Conservation (phyloP, 805 yeast species). For the Metschnikowia aberdeeniae region DNA sequence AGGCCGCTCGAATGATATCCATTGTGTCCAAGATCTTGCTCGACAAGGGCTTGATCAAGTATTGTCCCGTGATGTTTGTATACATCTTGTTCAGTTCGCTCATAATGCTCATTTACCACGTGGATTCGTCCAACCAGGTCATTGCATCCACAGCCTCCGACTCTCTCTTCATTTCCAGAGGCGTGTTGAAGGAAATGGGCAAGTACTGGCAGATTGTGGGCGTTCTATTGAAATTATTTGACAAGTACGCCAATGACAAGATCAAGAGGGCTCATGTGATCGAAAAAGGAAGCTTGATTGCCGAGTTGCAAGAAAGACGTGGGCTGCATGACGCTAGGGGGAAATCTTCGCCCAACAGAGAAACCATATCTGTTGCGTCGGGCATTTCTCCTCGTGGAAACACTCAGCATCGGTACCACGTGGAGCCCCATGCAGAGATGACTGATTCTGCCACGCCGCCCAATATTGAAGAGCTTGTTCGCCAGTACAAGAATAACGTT, state of each 20-base stretch:
- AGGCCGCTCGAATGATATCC: constrained; percentile 73
- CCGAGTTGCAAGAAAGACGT: constrained; percentile 34
- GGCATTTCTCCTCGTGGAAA: constrained; percentile 9
- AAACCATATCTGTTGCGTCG: not conserved
- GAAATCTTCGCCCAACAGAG: not conserved
- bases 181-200: constrained; percentile 35
- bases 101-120: constrained; percentile 69
- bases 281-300: constrained; percentile 35
- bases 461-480: constrained; percentile 32
- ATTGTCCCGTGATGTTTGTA: constrained; percentile 56
- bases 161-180: constrained; percentile 34
- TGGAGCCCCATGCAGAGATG: not conserved
- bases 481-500: constrained; percentile 25
- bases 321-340: not conserved
- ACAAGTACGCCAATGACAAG: constrained; percentile 41
- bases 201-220: constrained; percentile 38
- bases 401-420: not conserved
- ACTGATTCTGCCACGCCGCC: constrained; percentile 8
- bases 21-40: constrained; percentile 54
- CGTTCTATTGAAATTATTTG: constrained; percentile 34
- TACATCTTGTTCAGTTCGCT: constrained; percentile 61
- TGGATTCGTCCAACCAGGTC: constrained; percentile 40
- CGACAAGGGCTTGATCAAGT: constrained; percentile 45
- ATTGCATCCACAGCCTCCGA: constrained; percentile 43
- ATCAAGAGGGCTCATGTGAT: constrained; percentile 39